These are phyloP conservation scores for Sugiyamaella valdiviana DNA, from an alignment of 805 yeast genomes.

Conservation along the genomic window DNA sequence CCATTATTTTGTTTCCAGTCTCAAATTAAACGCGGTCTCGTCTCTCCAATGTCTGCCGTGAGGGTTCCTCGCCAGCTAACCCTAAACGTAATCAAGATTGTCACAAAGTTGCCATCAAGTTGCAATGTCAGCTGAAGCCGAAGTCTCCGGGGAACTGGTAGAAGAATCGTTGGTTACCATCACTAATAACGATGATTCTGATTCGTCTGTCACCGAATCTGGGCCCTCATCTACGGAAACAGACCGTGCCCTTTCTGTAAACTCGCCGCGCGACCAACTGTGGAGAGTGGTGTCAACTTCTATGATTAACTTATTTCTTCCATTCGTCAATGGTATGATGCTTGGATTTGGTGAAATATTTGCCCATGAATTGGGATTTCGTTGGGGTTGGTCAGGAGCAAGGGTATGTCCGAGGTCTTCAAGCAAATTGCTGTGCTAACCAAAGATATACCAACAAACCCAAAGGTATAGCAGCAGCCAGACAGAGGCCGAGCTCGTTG, in stretches of 20 bases:
- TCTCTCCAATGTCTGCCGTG: too few relatives aligned
- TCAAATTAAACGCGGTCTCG: too few relatives aligned
- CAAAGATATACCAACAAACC: background rate
- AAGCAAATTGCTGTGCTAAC: background rate
- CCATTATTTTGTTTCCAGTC: too few relatives aligned
- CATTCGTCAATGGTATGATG: slow-evolving; percentile 91
- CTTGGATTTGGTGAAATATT: slow-evolving; percentile 91
- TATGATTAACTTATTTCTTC: slow-evolving; percentile 69
- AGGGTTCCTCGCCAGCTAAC: too few relatives aligned
- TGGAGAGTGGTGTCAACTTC: background rate
- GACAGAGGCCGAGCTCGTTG: background rate
- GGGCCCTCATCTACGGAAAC: too few relatives aligned
- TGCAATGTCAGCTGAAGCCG: too few relatives aligned
- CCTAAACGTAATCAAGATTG: too few relatives aligned
- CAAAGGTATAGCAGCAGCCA: background rate
- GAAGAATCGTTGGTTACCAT: too few relatives aligned
- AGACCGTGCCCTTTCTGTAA: too few relatives aligned
- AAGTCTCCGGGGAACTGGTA: too few relatives aligned
- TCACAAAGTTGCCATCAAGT: too few relatives aligned
- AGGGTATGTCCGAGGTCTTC: slow-evolving; percentile 34
- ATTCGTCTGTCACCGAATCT: background rate
- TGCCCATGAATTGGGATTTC: slow-evolving; percentile 88
- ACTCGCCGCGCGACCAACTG: background rate
- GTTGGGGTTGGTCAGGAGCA: slow-evolving; percentile 69
- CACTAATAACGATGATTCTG: too few relatives aligned